Conservation (phyloP, 352 stramenopile genomes). For the Lagenidium giganteum region DNA sequence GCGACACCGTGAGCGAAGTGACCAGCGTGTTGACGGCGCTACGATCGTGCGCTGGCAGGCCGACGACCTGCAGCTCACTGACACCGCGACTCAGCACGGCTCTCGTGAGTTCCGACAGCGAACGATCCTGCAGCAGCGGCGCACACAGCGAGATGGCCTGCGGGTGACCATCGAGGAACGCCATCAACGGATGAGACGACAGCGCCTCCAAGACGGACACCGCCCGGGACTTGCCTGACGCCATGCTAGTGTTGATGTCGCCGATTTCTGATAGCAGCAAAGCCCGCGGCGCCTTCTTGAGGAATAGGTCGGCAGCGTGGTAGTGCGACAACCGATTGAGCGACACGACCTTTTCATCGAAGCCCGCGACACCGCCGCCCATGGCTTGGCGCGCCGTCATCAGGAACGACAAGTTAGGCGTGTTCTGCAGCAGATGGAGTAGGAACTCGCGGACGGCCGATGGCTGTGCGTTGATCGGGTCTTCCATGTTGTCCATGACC, state of each 20-base stretch:
- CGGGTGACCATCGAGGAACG: conserved; percentile 74
- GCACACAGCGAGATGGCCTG: conserved; percentile 79
- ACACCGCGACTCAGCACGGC: conserved; percentile 63
- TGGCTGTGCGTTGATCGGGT: conserved; percentile 66
- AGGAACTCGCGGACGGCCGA: conserved; percentile 53
- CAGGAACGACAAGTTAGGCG: conserved; percentile 49
- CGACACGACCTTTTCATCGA: conserved; percentile 80
- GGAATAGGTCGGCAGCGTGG: conserved; percentile 68
- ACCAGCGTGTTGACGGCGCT: conserved; percentile 75
- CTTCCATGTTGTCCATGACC: conserved; percentile 82
- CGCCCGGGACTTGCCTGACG: conserved; percentile 16
- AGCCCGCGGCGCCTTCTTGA: conserved; percentile 68
- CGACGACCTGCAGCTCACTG: conserved; percentile 62
- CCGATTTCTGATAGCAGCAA: conserved; percentile 65
- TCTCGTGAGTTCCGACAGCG: conserved; percentile 66
- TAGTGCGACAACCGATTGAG: conserved; percentile 67
- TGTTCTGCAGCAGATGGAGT: conserved; percentile 59
- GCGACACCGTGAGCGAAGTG: conserved; percentile 64
- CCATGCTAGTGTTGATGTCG: conserved; percentile 29
- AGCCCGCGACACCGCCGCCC: conserved; percentile 57
- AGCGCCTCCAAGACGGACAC: conserved; percentile 54
- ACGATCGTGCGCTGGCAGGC: conserved; percentile 52
- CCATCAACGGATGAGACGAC: conserved; percentile 66
- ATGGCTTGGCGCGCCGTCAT: conserved; percentile 74
- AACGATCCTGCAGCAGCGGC: conserved; percentile 66